Evolutionary conservation across 208 protist genomes (phyloP), one percentile per base, ranked within the genome.

Genomic region (Trypanosoma mega): DNA sequence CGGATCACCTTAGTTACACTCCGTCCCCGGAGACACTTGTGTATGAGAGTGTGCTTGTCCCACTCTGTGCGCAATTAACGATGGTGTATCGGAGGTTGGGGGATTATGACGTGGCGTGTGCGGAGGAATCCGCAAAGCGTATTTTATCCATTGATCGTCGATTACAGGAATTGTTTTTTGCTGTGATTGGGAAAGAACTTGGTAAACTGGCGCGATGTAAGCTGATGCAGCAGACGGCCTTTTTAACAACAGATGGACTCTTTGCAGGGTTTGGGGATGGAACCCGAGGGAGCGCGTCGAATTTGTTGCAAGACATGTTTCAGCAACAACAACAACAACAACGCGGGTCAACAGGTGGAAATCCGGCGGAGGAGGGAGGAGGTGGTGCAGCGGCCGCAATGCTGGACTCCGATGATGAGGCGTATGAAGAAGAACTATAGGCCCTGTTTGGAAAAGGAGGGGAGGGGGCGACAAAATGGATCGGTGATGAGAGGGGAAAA

Each of bases 61-160:
- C 82, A 0, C 45, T 92, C 21, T 89, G 76, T 59, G 62, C 71
- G 0, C 59, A 80, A 8, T 68, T 92, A 5, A 80, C 73, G 31
- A 70, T 81, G 29, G 67, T 71, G n/a, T 92, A 90, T 56, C 76
- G 77, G 23, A 68, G 76, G 12, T 58, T 92, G 23, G 79, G 79
- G 43, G 82, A 92, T 62, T 87, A 87, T 54, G 79, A 89, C 36
- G 24, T 79, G 31, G 59, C 82, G 54, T 34, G 23, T 5, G 58
- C 71, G 47, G 69, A 73, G 12, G 72, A 74, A 20, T 61, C 44
- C 16, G 63, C 78, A 33, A 74, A 69, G 47, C 72, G 77, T 47
- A 63, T 87, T 30, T 63, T 92, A 8, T 80, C 76, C n/a, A 82
- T 89, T 72, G 85, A 92, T 67, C 79, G 76, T 60, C 67, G 68